Conservation (phyloP, 1,284 basidiomycete species). For the Austropuccinia psidii region DNA sequence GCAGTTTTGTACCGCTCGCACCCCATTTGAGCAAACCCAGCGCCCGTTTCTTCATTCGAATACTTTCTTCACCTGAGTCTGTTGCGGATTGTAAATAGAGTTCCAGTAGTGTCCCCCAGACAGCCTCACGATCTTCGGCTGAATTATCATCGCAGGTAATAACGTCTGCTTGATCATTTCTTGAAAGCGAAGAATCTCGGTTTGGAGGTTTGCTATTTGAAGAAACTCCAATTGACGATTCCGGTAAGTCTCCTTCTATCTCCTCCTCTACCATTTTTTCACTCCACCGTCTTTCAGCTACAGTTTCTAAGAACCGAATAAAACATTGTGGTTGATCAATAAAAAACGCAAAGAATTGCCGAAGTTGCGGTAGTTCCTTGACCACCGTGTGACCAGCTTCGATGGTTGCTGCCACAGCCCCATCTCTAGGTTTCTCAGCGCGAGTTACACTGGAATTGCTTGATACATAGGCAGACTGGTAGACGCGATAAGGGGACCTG, state of each 20-base stretch:
- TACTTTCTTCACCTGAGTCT: conserved; percentile 43
- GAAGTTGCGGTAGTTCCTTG: conserved; percentile 65
- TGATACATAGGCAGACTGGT: not conserved
- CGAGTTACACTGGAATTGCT: not conserved
- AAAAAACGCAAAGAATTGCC: conserved; percentile 87
- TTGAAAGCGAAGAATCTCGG: conserved; percentile 9
- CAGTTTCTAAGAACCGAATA: conserved; percentile 76
- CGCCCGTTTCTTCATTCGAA: conserved; percentile 54
- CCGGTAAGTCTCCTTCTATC: conserved; percentile 10
- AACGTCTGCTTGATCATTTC: conserved; percentile 23
- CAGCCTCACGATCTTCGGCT: conserved; percentile 69
- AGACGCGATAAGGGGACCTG: conserved; percentile 44
- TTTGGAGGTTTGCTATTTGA: too few relatives aligned
- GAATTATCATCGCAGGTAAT: conserved; percentile 49
- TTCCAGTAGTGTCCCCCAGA: conserved; percentile 95
- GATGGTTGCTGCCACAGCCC: too few relatives aligned
- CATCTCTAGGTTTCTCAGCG: conserved; percentile 36
- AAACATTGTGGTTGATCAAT: conserved; percentile 80
- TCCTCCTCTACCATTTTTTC: conserved; percentile 58
- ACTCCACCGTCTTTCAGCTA: conserved; percentile 71
- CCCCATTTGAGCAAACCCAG: conserved; percentile 59
- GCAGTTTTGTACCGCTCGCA: conserved; percentile 51
- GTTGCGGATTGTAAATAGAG: conserved; percentile 66
- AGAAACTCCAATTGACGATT: conserved; percentile 25
- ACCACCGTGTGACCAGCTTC: conserved; percentile 14